Evolutionary conservation across 495 filamentous ascomycete species (phyloP).

Genomic region (Xylaria flabelliformis): DNA sequence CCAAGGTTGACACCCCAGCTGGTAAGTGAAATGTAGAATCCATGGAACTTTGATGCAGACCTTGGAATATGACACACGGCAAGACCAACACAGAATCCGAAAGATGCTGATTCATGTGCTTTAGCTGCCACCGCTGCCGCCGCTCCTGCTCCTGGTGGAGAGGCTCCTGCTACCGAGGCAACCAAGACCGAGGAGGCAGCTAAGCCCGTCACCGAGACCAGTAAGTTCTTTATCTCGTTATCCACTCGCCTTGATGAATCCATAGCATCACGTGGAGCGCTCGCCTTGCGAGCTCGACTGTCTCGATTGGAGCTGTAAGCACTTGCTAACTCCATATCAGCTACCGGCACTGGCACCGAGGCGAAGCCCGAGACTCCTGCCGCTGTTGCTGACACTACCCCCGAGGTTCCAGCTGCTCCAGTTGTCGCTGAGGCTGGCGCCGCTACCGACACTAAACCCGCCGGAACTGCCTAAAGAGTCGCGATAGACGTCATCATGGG

Average conservation of each 20-base stretch:
- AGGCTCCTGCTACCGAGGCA: conserved; percentile 7
- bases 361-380: conserved; percentile 40
- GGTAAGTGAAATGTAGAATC: conserved; percentile 26
- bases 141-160: background rate
- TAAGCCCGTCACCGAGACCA: conserved; percentile 4
- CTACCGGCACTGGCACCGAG: conserved; percentile 21
- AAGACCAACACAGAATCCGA: background rate
- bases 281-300: background rate
- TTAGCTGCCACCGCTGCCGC: conserved; percentile 9
- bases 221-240: conserved; percentile 18
- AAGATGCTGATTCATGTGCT: conserved; percentile 21
- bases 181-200: conserved; percentile 26
- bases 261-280: background rate
- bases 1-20: conserved; percentile 28
- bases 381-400: conserved; percentile 26
- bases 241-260: background rate
- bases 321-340: conserved; percentile 21
- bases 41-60: background rate
- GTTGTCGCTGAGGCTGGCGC: conserved; percentile 32
- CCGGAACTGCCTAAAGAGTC: conserved; percentile 20
- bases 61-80: background rate
- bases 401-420: conserved; percentile 38
- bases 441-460: conserved; percentile 31
- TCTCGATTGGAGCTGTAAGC: background rate
- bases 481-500: background rate